Conservation (phyloP, 345 rosid species). For the Eucalyptus microcorys region DNA sequence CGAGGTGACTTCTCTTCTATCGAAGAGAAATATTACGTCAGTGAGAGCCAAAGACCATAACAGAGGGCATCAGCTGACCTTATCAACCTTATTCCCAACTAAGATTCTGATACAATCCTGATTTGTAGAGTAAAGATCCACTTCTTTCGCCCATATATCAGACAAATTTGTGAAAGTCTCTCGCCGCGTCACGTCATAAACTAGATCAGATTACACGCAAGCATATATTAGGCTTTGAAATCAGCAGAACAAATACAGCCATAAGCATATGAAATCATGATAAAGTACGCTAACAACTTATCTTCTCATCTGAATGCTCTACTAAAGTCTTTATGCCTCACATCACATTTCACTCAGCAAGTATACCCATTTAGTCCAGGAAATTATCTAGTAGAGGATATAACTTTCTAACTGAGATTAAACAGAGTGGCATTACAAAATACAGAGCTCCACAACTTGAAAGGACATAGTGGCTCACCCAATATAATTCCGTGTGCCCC, state of each 20-base stretch:
- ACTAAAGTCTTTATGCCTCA: neutral
- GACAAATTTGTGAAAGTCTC: conserved; percentile 74
- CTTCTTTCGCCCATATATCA: conserved; percentile 78
- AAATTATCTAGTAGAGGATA: neutral
- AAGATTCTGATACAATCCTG: conserved; percentile 62
- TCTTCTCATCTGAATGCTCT: neutral
- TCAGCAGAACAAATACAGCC: neutral
- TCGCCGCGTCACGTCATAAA: conserved; percentile 81
- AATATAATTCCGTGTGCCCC: conserved; percentile 94
- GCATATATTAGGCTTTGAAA: neutral
- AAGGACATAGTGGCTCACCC: conserved; percentile 26
- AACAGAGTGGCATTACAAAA: neutral
- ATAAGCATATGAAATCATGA: neutral
- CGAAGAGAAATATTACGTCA: neutral
- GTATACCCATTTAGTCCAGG: neutral
- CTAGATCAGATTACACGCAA: conserved; percentile 11
- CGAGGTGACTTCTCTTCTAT: neutral
- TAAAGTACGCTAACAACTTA: neutral
- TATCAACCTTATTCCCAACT: conserved; percentile 87
- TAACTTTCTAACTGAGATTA: neutral
- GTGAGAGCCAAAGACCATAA: neutral
- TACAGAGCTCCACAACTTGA: neutral
- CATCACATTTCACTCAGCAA: neutral
- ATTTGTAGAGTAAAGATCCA: conserved; percentile 71
- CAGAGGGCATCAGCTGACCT: conserved; percentile 21